phyloP scores from a whole-genome alignment of 345 rosid species.

The Linum lewisii region DNA sequence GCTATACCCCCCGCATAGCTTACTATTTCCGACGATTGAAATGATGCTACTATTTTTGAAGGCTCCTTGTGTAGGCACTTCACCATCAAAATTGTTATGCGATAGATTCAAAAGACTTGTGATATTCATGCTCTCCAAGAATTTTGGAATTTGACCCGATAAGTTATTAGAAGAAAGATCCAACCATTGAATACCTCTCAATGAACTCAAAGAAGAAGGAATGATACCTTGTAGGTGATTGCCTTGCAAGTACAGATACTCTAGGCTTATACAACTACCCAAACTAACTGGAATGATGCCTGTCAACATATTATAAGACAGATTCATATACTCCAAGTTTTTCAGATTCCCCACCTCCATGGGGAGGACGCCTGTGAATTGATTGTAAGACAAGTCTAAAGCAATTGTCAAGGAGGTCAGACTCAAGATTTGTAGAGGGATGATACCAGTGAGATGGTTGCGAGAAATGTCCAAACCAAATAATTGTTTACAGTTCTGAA shows the following conservation, averaged over 20 bases:
- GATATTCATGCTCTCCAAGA: background rate
- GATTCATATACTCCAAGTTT: background rate
- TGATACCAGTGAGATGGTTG: constrained; percentile 11
- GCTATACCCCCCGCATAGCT: background rate
- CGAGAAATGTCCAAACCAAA: background rate
- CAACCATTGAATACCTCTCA: background rate
- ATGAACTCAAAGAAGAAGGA: constrained; percentile 8
- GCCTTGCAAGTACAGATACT: background rate
- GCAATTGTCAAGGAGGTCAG: background rate
- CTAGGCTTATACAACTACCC: constrained; percentile 13
- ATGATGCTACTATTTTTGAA: background rate
- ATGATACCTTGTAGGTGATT: constrained; percentile 13
- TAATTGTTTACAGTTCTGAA: constrained; percentile 10
- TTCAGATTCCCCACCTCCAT: constrained; percentile 7
- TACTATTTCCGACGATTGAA: background rate
- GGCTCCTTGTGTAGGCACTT: constrained; percentile 5
- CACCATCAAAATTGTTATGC: constrained; percentile 17
- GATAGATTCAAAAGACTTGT: constrained; percentile 14
- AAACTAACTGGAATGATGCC: constrained; percentile 15
- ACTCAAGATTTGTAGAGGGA: constrained; percentile 8
- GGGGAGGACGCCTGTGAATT: constrained; percentile 9
- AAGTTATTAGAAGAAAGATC: constrained; percentile 15
- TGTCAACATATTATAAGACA: constrained; percentile 12
- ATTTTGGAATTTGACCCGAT: constrained; percentile 16
- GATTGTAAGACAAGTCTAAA: constrained; percentile 2